Conservation (phyloP, 345 rosid genomes). For the Salix purpurea region DNA sequence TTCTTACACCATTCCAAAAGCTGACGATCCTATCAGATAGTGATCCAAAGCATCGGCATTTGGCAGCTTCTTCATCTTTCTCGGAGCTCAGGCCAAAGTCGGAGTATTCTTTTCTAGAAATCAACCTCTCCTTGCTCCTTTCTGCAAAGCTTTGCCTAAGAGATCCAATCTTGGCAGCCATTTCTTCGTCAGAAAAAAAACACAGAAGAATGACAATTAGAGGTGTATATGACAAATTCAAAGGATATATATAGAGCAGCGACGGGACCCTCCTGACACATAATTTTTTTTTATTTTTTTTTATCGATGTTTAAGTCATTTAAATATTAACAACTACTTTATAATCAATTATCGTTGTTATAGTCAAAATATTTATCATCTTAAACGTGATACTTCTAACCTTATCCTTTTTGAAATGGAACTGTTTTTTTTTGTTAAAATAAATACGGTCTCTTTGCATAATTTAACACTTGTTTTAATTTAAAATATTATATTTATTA, state of each 20-base stretch:
- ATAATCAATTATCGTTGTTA: too few species aligned
- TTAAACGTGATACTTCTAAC: too few species aligned
- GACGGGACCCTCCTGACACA: too few species aligned
- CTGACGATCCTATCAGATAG: conserved; percentile 33
- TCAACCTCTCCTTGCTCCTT: conserved; percentile 55
- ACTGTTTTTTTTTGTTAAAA: too few species aligned
- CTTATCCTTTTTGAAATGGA: too few species aligned
- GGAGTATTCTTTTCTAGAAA: conserved; percentile 40
- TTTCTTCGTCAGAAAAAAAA: background rate
- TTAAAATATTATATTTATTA: too few species aligned
- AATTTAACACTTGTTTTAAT: too few species aligned
- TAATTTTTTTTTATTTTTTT: too few species aligned
- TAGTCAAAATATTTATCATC: too few species aligned
- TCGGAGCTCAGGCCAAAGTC: conserved; percentile 43
- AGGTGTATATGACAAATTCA: background rate
- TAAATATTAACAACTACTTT: too few species aligned
- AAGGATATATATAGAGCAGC: background rate
- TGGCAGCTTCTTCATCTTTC: conserved; percentile 17
- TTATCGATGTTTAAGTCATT: too few species aligned
- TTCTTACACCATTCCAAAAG: conserved; percentile 34
- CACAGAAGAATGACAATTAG: background rate
- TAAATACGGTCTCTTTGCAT: too few species aligned
- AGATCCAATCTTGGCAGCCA: conserved; percentile 40
- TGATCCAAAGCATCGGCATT: conserved; percentile 41
- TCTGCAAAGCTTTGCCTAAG: conserved; percentile 38